phyloP scores from a whole-genome alignment of 2,329 filamentous ascomycete genomes.

The Sordariomycetes sp. region DNA sequence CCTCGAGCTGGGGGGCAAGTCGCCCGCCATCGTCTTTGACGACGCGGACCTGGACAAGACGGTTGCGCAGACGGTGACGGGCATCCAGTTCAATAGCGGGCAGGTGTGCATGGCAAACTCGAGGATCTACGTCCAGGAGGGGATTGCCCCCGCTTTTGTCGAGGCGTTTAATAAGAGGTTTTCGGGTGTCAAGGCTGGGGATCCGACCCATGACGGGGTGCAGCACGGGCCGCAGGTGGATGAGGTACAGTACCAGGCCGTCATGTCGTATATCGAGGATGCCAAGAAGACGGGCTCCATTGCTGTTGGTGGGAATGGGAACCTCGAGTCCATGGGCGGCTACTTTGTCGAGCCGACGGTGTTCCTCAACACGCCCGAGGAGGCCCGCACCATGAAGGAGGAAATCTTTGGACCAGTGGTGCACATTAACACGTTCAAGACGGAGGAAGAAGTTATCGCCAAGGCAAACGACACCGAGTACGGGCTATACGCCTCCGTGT shows the following conservation, averaged over 20 bases:
- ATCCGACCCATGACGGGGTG: constrained; percentile 54
- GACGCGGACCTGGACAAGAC: constrained; percentile 82
- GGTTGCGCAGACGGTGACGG: constrained; percentile 68
- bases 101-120: constrained; percentile 94
- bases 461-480: constrained; percentile 75
- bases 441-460: constrained; percentile 75
- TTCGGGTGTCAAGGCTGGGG: constrained; percentile 59
- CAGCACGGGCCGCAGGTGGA: constrained; percentile 82
- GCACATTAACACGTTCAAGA: constrained; percentile 76
- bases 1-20: constrained; percentile 88
- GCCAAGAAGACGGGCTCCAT: constrained; percentile 64
- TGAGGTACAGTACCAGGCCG: constrained; percentile 67
- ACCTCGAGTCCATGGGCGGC: constrained; percentile 54
- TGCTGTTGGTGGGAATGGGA: constrained; percentile 58
- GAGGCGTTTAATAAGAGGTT: constrained; percentile 59
- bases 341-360: constrained; percentile 92
- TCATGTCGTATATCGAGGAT: constrained; percentile 66
- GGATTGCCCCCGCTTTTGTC: constrained; percentile 66
- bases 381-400: constrained; percentile 75
- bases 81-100: constrained; percentile 87
- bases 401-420: constrained; percentile 96
- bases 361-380: constrained; percentile 68
- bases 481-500: constrained; percentile 91
- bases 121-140: constrained; percentile 65
- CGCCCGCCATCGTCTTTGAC: constrained; percentile 94